Evolutionary conservation across 2,329 filamentous ascomycete genomes (phyloP).

Genomic region (Fusarium chuoi): DNA sequence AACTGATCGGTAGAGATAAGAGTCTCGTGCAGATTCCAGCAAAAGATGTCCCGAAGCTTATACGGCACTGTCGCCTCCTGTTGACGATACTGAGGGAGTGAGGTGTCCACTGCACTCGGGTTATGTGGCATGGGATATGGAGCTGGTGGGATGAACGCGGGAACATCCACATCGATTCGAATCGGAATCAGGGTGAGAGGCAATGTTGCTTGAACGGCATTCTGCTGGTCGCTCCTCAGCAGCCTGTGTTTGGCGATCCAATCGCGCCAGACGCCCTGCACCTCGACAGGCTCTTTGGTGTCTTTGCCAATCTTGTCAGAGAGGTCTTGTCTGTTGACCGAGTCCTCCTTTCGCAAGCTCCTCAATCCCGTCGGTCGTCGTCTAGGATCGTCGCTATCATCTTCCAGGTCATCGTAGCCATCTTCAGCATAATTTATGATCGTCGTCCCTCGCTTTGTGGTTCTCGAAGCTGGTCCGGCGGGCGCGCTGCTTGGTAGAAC

Average conservation of each 20-base stretch:
- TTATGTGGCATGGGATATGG: constrained; percentile 69
- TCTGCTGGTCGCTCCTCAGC: constrained; percentile 67
- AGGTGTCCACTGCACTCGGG: constrained; percentile 73
- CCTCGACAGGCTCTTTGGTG: constrained; percentile 77
- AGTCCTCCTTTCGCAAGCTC: constrained; percentile 82
- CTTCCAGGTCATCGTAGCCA: constrained; percentile 82
- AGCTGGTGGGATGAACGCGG: constrained; percentile 75
- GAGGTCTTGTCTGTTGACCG: constrained; percentile 68
- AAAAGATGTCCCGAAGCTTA: constrained; percentile 91
- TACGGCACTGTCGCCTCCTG: constrained; percentile 86
- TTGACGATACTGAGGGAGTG: constrained; percentile 79
- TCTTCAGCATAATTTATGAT: constrained; percentile 99
- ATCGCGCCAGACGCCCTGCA: constrained; percentile 92
- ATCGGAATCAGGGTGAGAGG: constrained; percentile 94
- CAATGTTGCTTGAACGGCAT: constrained; percentile 75
- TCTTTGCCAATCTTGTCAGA: constrained; percentile 87
- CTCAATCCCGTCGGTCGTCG: constrained; percentile 86
- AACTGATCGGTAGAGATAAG: constrained; percentile 96
- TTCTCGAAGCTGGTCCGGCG: constrained; percentile 76
- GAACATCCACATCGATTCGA: constrained; percentile 93
- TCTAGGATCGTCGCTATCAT: constrained; percentile 79
- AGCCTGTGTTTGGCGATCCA: constrained; percentile 85
- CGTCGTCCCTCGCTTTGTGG: constrained; percentile 96
- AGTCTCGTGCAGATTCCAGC: constrained; percentile 97
- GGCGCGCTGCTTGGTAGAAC: constrained; percentile 77